Evolutionary conservation across 1,284 basidiomycete species (phyloP).

Genomic region (Omphalotus olearius): DNA sequence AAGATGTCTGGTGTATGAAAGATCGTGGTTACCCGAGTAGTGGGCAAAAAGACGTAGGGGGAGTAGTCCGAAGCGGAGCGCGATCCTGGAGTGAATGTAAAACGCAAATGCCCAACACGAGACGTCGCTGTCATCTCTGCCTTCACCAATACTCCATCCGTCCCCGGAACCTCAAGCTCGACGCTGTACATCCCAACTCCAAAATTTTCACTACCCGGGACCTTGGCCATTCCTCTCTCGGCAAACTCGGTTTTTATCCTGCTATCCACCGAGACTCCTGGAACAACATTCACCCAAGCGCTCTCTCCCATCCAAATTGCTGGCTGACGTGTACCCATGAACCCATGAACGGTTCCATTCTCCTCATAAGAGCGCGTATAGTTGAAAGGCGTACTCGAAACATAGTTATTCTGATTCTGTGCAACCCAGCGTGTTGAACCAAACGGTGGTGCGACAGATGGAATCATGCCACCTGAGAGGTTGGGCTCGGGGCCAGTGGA

Average conservation of each 20-base stretch:
- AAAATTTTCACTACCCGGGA: conserved; percentile 55
- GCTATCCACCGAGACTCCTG: conserved; percentile 36
- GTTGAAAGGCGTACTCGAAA: conserved; percentile 78
- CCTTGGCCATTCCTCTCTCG: conserved; percentile 58
- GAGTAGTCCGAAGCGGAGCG: conserved; percentile 23
- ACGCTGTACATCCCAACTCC: conserved; percentile 65
- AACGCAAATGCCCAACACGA: conserved; percentile 73
- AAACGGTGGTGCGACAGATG: conserved; percentile 59
- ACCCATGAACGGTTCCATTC: conserved; percentile 50
- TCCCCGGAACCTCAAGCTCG: conserved; percentile 41
- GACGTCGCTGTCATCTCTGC: conserved; percentile 74
- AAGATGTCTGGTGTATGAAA: conserved; percentile 30
- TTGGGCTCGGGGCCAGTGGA: conserved; percentile 70
- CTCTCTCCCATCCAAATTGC: conserved; percentile 92
- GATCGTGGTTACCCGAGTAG: conserved; percentile 47
- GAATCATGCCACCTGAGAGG: conserved; percentile 55
- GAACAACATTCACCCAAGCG: conserved; percentile 59
- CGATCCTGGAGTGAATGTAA: conserved; percentile 47
- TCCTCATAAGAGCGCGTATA: conserved; percentile 47
- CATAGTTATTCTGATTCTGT: conserved; percentile 68
- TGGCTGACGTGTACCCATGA: conserved; percentile 78
- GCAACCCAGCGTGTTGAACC: conserved; percentile 81
- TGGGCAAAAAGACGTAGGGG: conserved; percentile 71
- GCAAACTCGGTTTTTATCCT: conserved; percentile 48
- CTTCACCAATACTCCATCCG: conserved; percentile 44